Evolutionary conservation across 495 filamentous ascomycete genomes (phyloP).

Genomic region (Collariella sp.): DNA sequence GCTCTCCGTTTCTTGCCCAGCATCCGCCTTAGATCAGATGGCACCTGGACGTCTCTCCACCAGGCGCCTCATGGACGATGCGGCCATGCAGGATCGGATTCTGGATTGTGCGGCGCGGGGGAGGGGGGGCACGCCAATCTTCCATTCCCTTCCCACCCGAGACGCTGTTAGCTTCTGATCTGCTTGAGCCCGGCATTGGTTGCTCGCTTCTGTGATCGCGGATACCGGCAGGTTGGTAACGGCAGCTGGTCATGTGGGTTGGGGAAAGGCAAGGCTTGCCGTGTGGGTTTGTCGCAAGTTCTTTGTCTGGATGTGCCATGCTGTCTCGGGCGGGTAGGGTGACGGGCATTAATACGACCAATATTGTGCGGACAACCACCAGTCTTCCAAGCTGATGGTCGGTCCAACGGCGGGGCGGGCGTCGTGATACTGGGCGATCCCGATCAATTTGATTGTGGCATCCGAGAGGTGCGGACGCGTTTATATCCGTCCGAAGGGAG

Average conservation of each 20-base stretch:
- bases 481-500: not conserved
- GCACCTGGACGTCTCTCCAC: not conserved
- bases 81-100: not conserved
- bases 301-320: not conserved
- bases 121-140: not conserved
- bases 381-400: not conserved
- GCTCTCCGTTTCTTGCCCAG: not conserved
- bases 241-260: not conserved
- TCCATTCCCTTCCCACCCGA: not conserved
- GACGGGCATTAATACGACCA: not conserved
- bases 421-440: slow-evolving; percentile 7
- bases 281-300: not conserved
- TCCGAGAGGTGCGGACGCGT: not conserved
- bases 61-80: not conserved
- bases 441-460: slow-evolving; percentile 1
- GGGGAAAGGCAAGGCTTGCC: not conserved
- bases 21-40: not conserved
- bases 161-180: not conserved
- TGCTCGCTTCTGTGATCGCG: slow-evolving; percentile 1
- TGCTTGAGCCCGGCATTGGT: not conserved
- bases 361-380: not conserved
- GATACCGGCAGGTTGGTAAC: slow-evolving; percentile 5
- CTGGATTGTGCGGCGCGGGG: not conserved
- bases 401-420: not conserved
- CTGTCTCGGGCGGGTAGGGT: slow-evolving; percentile 7